Conservation (phyloP, 1,284 basidiomycete species). For the Ceratobasidium sp. region DNA sequence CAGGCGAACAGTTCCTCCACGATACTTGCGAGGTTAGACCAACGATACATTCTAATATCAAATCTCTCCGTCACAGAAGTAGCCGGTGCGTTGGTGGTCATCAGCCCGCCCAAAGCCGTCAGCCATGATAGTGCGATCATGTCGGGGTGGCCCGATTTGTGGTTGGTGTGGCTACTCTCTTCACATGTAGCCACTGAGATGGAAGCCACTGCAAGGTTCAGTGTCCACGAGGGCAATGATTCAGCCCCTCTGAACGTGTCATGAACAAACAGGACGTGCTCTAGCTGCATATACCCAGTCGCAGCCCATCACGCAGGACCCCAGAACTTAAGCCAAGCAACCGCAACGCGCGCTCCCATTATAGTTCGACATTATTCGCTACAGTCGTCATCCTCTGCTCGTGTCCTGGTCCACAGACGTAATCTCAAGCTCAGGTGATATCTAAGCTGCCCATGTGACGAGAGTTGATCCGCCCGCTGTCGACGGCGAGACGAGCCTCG, state of each 20-base stretch:
- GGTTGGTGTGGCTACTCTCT: constrained; percentile 16
- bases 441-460: constrained; percentile 1
- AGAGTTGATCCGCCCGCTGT: neutral
- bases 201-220: neutral
- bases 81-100: no score
- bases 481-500: neutral
- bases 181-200: neutral
- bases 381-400: neutral
- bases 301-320: neutral
- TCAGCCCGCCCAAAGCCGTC: neutral
- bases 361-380: neutral
- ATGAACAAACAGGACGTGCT: neutral
- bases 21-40: no score
- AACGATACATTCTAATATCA: no score
- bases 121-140: no score
- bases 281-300: neutral
- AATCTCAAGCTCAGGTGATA: constrained; percentile 11
- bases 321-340: neutral
- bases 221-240: no score
- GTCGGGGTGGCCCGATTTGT: neutral
- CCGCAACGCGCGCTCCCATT: neutral
- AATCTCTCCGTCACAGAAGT: no score
- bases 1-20: no score
- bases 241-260: neutral
- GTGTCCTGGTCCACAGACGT: neutral